Percentiles rank a stretch among this genome's conserved stretches.
phyloP scores from a whole-genome alignment of 805 yeast genomes.

The Starmerella khaoyaiensis region DNA sequence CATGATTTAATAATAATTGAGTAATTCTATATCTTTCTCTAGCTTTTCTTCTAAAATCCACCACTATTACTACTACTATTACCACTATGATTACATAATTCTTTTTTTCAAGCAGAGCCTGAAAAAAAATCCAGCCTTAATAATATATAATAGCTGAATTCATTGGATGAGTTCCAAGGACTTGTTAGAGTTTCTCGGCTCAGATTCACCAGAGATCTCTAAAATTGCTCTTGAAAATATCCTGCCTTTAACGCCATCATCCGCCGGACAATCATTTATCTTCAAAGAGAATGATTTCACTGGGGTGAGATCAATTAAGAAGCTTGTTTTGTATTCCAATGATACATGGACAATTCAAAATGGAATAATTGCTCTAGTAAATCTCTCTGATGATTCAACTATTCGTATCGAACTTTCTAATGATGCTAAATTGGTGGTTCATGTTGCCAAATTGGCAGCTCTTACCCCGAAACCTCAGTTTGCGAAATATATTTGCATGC shows the following conservation, averaged over 20 bases:
- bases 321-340: constrained; percentile 4
- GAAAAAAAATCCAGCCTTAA: not conserved
- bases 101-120: too few relatives aligned
- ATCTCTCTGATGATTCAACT: constrained; percentile 57
- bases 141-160: not conserved
- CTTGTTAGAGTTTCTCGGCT: constrained; percentile 68
- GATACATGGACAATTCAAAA: constrained; percentile 36
- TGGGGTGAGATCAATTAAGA: constrained; percentile 60
- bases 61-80: too few relatives aligned
- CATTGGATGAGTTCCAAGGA: constrained; percentile 23
- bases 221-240: constrained; percentile 75
- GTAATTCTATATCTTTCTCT: too few relatives aligned
- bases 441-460: constrained; percentile 54
- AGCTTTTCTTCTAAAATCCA: too few relatives aligned
- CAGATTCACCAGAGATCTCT: constrained; percentile 64
- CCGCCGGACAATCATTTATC: constrained; percentile 53
- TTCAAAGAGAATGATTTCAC: constrained; percentile 58
- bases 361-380: constrained; percentile 67
- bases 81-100: too few relatives aligned
- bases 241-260: constrained; percentile 45
- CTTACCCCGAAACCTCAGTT: constrained; percentile 21
- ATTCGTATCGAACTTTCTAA: constrained; percentile 54
- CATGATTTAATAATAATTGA: too few relatives aligned
- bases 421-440: constrained; percentile 41
- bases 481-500: constrained; percentile 40